Evolutionary conservation across 2,329 filamentous ascomycete genomes (phyloP).

Genomic region (Penicillium griseofulvum): DNA sequence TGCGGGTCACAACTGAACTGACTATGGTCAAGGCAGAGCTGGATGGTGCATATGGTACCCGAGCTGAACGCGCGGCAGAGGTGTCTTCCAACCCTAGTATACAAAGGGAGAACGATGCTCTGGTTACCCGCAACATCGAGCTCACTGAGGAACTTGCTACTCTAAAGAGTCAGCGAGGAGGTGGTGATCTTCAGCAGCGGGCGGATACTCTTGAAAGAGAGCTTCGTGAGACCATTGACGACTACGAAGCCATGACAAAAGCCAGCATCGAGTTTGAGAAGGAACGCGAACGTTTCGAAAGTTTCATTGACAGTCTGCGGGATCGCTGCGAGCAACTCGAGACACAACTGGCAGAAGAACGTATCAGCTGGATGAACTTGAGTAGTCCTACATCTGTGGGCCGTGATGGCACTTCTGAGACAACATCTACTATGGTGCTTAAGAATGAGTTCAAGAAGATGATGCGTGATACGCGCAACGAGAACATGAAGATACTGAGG

Average conservation of each 20-base stretch:
- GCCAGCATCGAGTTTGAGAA: conserved; percentile 69
- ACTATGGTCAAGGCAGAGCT: conserved; percentile 90
- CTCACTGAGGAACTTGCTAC: conserved; percentile 49
- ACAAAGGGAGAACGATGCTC: conserved; percentile 59
- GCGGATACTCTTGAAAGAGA: conserved; percentile 61
- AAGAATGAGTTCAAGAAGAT: conserved; percentile 77
- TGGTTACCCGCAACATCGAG: conserved; percentile 50
- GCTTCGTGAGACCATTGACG: conserved; percentile 64
- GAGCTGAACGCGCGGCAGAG: conserved; percentile 66
- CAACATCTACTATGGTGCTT: conserved; percentile 66
- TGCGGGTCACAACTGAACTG: conserved; percentile 70
- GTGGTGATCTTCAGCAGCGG: conserved; percentile 46
- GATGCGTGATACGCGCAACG: conserved; percentile 69
- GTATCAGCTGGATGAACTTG: conserved; percentile 63
- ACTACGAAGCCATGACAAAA: conserved; percentile 69
- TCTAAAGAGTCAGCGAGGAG: conserved; percentile 36
- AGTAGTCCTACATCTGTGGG: conserved; percentile 51
- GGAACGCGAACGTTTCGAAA: conserved; percentile 64
- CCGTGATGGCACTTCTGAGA: conserved; percentile 47
- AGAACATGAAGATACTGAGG: conserved; percentile 63
- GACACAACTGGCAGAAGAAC: conserved; percentile 64
- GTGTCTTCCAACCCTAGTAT: conserved; percentile 58
- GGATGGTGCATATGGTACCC: conserved; percentile 86
- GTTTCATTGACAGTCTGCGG: conserved; percentile 60
- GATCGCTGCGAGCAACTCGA: conserved; percentile 65